Evolutionary conservation across 257 asterid species (phyloP), one percentile per base, ranked within the genome.

Genomic region (Nemophila menziesii): DNA sequence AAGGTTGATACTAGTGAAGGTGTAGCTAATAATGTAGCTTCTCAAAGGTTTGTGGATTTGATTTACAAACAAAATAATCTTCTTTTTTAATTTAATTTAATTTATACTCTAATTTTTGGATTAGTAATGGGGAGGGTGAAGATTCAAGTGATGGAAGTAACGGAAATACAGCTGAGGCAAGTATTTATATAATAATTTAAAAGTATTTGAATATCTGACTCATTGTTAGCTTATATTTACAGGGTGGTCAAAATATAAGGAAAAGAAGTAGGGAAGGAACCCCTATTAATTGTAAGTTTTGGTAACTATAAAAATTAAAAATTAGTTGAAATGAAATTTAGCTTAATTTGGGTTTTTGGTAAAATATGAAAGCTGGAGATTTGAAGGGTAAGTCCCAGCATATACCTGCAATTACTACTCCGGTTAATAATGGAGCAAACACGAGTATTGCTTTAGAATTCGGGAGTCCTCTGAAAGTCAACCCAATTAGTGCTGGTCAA

Each of bases 111-210:
- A 46, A 67, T 26, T 24, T 33, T 44, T 43, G 4, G 49, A 10
- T 64, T 46, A 52, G 54, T 78, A 90, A 96, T 44, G 83, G 63
- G 51, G 95, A 79, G 49, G 68, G 80, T 44, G 90, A 62, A 18
- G 90, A 73, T 57, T 86, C 94, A 48, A 90, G 90, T 55, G 92
- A 78, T 54, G 96, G 84, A 72, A 90, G 94, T 53, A 68, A 78
- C 57, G 75, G 79, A 60, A 80, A 64, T 46, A 70, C 74, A 41
- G 54, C 68, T 13, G 58, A 60, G 82, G 96, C 79, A 43, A 61
- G 72, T 44, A 50, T n/a, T n/a, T n/a, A n/a, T 45, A 45, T 66
- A 26, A 17, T 15, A 39, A 46, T 15, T 12, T 43, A 16, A 29
- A 39, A 9, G 20, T 22, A 20, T 12, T 49, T 42, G 38, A 20